A percentile compares a stretch with the other conserved stretches of the same genome.
These are phyloP conservation scores for Pistacia integerrima DNA, from an alignment of 345 rosid genomes.

Conservation along the genomic window DNA sequence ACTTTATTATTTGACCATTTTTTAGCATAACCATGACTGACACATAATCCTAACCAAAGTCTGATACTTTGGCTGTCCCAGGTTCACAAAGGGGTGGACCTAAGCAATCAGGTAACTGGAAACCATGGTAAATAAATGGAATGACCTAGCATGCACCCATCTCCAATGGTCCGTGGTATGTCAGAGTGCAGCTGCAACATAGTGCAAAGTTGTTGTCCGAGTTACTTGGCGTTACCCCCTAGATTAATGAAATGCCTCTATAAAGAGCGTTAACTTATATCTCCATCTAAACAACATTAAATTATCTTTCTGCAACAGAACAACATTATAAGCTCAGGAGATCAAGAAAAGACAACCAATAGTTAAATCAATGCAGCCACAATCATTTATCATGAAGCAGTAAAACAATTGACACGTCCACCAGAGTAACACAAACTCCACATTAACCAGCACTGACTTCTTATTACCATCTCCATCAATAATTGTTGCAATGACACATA, in stretches of 20 bases:
- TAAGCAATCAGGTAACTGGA: neutral
- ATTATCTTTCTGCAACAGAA: neutral
- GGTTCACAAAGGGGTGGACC: neutral
- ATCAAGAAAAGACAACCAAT: neutral
- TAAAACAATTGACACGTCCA: neutral
- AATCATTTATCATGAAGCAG: neutral
- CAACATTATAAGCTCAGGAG: neutral
- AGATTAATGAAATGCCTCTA: neutral
- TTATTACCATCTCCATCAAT: neutral
- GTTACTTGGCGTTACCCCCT: constrained; percentile 6
- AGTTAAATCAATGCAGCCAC: neutral
- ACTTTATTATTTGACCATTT: neutral
- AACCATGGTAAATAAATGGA: neutral
- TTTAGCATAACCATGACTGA: neutral
- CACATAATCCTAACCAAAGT: neutral
- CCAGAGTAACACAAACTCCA: neutral
- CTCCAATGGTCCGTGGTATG: neutral
- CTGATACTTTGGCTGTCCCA: neutral
- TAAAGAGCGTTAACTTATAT: neutral
- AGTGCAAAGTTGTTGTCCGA: neutral
- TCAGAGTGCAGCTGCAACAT: neutral
- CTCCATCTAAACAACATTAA: neutral
- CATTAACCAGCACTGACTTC: neutral
- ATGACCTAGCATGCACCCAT: neutral
- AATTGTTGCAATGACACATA: neutral